These are phyloP conservation scores for Phytophthora macrochlamydospora DNA, from an alignment of 352 stramenopile genomes.

Conservation along the genomic window DNA sequence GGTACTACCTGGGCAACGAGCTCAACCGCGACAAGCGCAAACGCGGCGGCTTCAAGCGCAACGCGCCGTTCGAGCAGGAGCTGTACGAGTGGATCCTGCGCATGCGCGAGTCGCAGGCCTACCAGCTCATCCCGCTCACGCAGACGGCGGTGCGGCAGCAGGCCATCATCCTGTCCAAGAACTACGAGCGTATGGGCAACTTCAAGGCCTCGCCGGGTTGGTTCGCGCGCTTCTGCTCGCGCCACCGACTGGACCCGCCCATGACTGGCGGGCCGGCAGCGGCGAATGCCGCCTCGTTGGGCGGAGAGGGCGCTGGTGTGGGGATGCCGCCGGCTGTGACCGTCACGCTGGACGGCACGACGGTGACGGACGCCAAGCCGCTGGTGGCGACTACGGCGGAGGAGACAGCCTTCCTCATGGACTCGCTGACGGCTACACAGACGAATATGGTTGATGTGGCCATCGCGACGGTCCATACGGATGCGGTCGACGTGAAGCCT, in stretches of 20 bases:
- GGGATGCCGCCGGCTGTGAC: constrained; percentile 13
- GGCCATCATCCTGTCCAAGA: constrained; percentile 83
- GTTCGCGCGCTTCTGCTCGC: constrained; percentile 89
- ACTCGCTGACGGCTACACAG: constrained; percentile 24
- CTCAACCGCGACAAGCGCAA: constrained; percentile 89
- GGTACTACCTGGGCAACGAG: constrained; percentile 84
- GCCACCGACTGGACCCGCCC: constrained; percentile 77
- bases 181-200: constrained; percentile 82
- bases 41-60: constrained; percentile 81
- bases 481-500: constrained; percentile 9
- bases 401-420: constrained; percentile 37
- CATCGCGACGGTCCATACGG: neutral
- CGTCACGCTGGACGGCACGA: constrained; percentile 4
- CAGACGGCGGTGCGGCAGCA: constrained; percentile 86
- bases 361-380: constrained; percentile 12
- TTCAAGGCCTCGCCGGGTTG: constrained; percentile 89
- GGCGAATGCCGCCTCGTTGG: constrained; percentile 2
- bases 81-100: constrained; percentile 87
- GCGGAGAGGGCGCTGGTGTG: constrained; percentile 3
- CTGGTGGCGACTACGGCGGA: constrained; percentile 13
- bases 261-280: constrained; percentile 22
- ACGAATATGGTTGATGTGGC: constrained; percentile 20
- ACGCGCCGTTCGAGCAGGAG: constrained; percentile 85
- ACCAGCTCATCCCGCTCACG: constrained; percentile 85
- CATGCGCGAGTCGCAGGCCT: constrained; percentile 82